A percentile compares a stretch with the other conserved stretches of the same genome.
These are phyloP conservation scores for Pyrenophora seminiperda DNA, from an alignment of 2,329 filamentous ascomycete species.

Conservation along the genomic window DNA sequence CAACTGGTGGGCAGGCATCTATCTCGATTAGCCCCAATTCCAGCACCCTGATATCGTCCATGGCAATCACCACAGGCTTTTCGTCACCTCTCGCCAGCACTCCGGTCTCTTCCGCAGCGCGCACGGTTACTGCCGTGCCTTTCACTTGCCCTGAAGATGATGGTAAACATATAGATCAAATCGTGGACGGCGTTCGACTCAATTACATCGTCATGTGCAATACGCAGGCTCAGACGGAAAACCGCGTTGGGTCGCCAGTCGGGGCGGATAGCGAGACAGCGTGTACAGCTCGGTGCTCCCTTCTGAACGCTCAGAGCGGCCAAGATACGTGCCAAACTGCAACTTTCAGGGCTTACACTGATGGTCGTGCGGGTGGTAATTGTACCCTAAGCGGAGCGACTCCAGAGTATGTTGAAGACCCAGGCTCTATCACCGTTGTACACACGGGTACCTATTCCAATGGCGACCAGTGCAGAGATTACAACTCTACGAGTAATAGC, in stretches of 20 bases:
- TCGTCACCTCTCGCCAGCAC: background rate
- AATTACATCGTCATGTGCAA: constrained; percentile 39
- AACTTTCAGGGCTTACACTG: constrained; percentile 27
- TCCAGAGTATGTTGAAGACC: constrained; percentile 13
- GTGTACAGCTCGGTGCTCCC: constrained; percentile 38
- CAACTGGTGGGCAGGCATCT: no score
- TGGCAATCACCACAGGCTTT: no score
- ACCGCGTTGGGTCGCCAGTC: constrained; percentile 23
- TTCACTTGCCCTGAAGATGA: constrained; percentile 32
- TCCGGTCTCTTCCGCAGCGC: background rate
- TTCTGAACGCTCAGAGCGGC: constrained; percentile 29
- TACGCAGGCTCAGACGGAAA: constrained; percentile 27
- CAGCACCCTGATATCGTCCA: no score
- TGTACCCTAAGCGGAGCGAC: constrained; percentile 28
- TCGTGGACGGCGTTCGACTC: constrained; percentile 30
- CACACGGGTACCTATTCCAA: constrained; percentile 29
- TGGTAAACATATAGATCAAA: constrained; percentile 27
- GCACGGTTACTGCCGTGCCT: constrained; percentile 32
- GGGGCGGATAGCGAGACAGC: constrained; percentile 27
- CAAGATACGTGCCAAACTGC: constrained; percentile 31
- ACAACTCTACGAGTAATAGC: constrained; percentile 6
- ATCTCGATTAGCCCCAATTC: no score
- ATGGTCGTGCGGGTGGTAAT: constrained; percentile 16
- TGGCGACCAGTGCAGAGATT: constrained; percentile 26
- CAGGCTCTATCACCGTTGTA: constrained; percentile 28